Evolutionary conservation across 2,329 filamentous ascomycete species (phyloP), one percentile per base, ranked within the genome.

Genomic region (Teratosphaeria zuluensis): DNA sequence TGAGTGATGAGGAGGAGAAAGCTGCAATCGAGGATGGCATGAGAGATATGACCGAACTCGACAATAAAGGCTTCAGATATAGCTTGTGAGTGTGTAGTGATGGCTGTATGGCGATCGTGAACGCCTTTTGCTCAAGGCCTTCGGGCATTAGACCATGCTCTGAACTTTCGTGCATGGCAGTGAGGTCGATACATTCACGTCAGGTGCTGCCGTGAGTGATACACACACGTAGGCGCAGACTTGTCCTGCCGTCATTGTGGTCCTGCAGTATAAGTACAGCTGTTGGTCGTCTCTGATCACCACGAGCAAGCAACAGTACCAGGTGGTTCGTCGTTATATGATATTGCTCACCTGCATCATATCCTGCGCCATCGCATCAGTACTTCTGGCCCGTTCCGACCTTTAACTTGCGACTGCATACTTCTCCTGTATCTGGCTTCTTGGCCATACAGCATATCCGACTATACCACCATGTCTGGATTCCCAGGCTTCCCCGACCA

Each of bases 31-130:
- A 83, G 65, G 74, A 71, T 57, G 80, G 80, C 1, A 82, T 83
- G 80, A 72, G 77, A 61, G 81, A 83, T 66, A 71, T 77, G 69
- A 83, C 81, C 0, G 80, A 83, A 68, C 66, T 83, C 24, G 80
- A 83, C 53, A 83, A 83, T 59, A 78, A 75, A 64, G 78, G 75
- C 0, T 82, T 83, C 62, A 73, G 80, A 65, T 82, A 82, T 64
- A 77, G 77, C 9, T 64, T 82, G 19, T 79, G 42, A 62, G 35
- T n/a, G 19, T n/a, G 8, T 28, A 38, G 42, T 19, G n/a, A 48
- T 19, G n/a, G 42, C 7, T 46, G n/a, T 46, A 46, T 38, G 14
- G 2, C 12, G 35, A 16, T 16, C 4, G 4, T 42, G 35, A 42
- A 14, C 9, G 35, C 11, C 35, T 42, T 42, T 42, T 16, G 35